These are phyloP conservation scores for Aspergillus tubingensis DNA, from an alignment of 2,329 filamentous ascomycete genomes.

Conservation along the genomic window DNA sequence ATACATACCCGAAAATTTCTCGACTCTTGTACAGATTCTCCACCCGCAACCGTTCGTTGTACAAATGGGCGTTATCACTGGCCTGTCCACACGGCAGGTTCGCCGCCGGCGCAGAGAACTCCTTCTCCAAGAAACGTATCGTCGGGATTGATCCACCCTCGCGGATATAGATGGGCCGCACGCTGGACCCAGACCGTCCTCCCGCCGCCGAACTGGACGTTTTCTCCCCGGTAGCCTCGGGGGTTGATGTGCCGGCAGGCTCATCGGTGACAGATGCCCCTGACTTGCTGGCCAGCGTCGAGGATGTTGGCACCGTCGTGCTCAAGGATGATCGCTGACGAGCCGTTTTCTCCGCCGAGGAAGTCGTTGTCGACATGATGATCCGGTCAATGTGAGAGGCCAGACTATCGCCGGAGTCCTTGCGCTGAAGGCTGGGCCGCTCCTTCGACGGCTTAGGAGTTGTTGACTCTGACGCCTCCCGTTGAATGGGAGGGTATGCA, in stretches of 20 bases:
- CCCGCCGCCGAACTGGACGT: neutral
- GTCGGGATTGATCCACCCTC: slow-evolving; percentile 95
- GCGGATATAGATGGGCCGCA: slow-evolving; percentile 79
- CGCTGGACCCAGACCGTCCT: slow-evolving; percentile 4
- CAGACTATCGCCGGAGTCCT: slow-evolving; percentile 42
- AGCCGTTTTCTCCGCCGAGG: slow-evolving; percentile 31
- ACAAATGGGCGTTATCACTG: slow-evolving; percentile 88
- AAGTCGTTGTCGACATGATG: slow-evolving; percentile 42
- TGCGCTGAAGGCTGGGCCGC: slow-evolving; percentile 30
- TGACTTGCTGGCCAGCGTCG: slow-evolving; percentile 38
- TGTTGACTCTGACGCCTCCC: slow-evolving; percentile 18
- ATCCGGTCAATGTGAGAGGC: slow-evolving; percentile 43
- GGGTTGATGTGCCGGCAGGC: slow-evolving; percentile 1
- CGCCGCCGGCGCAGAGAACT: slow-evolving; percentile 85
- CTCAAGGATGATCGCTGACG: slow-evolving; percentile 30
- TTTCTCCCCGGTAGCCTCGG: neutral
- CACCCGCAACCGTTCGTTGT: slow-evolving; percentile 89
- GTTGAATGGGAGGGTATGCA: slow-evolving; percentile 35
- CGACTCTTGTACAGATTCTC: slow-evolving; percentile 87
- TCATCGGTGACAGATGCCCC: slow-evolving; percentile 7
- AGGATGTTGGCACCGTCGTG: slow-evolving; percentile 40
- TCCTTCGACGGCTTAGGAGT: slow-evolving; percentile 10
- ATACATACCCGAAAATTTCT: slow-evolving; percentile 87
- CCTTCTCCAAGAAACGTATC: slow-evolving; percentile 91
- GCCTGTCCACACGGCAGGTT: slow-evolving; percentile 94